Evolutionary conservation across 352 stramenopile genomes (phyloP), one percentile per base, ranked within the genome.

Genomic region (Globisporangium spiculum): DNA sequence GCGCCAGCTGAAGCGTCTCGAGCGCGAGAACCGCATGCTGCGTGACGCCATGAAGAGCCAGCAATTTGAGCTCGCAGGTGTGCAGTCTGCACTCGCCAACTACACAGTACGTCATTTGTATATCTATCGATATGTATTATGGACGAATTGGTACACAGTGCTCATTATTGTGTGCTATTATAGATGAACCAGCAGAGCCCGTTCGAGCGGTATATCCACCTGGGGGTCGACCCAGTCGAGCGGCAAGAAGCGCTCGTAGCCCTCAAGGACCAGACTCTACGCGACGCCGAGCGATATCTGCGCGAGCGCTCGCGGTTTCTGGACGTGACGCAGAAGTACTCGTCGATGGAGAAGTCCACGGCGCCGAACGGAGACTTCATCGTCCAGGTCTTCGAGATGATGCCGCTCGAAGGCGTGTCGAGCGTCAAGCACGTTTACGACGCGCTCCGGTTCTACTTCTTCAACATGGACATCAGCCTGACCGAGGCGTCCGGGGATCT

Each of bases 401-500:
- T 36, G 6, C 66, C 59, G 50, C 58, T 71, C 4, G 9, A 22
- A 1, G 50, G 58, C 5, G 32, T 66, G 10, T 14, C 24, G 18
- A 63, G 59, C 24, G 59, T 71, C 27, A 26, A 32, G 30, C 50
- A 38, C 9, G 66, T 71, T 6, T 66, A 48, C 27, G 58, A 67
- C 24, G 57, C 46, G 12, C 34, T 71, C 16, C 58, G 36, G 10
- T 18, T 32, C 22, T 66, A 61, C 66, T 66, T 52, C 27, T 71
- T 66, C 53, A 71, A 71, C 59, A 66, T 71, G 32, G 66, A 71
- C 12, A 71, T 71, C 22, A 41, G 38, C 10, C 65, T 55, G 27
- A 71, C 66, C 36, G 66, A 71, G 50, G 46, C 62, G 24, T 53
- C 81, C 36, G 72, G 76, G 2, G 69, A 81, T 10, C 75, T 84